Evolutionary conservation across 129 eudicot genomes (phyloP).

Genomic region (Flaveria brownii): DNA sequence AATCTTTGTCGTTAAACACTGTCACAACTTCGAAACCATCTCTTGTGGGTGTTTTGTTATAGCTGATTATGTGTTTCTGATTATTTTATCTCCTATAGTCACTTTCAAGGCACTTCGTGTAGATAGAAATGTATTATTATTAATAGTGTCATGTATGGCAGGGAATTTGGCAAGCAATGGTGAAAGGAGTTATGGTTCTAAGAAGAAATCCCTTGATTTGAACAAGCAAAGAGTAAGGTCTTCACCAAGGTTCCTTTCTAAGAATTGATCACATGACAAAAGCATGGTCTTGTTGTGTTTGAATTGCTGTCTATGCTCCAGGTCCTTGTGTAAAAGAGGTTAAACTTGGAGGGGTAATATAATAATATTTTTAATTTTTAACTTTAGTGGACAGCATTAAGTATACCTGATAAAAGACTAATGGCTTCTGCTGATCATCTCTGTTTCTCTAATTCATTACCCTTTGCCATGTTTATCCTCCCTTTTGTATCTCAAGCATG

Average conservation of each 20-base stretch:
- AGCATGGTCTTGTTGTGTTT: constrained; percentile 18
- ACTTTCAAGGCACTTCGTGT: constrained; percentile 1
- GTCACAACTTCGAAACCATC: neutral
- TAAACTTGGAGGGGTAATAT: constrained; percentile 4
- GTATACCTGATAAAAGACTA: constrained; percentile 14
- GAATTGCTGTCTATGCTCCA: constrained; percentile 12
- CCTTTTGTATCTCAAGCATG: neutral
- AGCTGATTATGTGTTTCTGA: neutral
- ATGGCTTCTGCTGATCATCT: neutral
- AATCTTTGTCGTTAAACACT: neutral
- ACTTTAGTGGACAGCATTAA: neutral
- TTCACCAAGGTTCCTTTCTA: constrained; percentile 48
- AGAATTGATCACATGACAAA: constrained; percentile 37
- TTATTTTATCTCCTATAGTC: neutral
- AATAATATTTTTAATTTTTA: neutral
- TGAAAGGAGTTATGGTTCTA: constrained; percentile 24
- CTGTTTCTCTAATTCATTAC: neutral
- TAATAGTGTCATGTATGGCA: constrained; percentile 27
- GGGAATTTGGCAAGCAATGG: constrained; percentile 31
- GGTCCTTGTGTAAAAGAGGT: constrained; percentile 24
- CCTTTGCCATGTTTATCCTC: constrained; percentile 10
- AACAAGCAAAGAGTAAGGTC: constrained; percentile 36
- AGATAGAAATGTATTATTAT: constrained; percentile 4
- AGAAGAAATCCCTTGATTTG: constrained; percentile 37
- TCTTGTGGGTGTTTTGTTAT: neutral